These are phyloP conservation scores for Encephalitozoon cuniculi DNA, from an alignment of 371 early-diverging fungal species.

Conservation along the genomic window DNA sequence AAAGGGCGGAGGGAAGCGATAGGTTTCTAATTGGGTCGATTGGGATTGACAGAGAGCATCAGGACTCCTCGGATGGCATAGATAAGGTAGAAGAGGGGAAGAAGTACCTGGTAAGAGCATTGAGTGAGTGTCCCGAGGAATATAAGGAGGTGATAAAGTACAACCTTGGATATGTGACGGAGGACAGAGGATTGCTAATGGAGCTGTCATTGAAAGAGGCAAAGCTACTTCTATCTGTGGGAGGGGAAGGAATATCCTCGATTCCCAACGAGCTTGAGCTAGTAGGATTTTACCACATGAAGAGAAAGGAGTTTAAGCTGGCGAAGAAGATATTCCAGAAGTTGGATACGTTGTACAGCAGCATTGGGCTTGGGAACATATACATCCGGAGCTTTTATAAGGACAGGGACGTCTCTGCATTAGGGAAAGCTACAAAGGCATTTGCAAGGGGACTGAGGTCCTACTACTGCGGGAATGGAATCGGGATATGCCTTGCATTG, in stretches of 20 bases:
- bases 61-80: background rate
- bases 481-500: slow-evolving; percentile 24
- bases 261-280: background rate
- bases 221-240: background rate
- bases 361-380: slow-evolving; percentile 1
- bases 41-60: background rate
- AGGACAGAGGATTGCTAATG: background rate
- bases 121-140: background rate
- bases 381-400: background rate
- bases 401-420: background rate
- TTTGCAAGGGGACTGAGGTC: background rate
- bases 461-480: slow-evolving; percentile 26
- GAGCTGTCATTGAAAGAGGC: background rate
- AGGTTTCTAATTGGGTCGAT: background rate
- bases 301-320: background rate
- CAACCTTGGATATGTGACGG: slow-evolving; percentile 15
- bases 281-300: background rate
- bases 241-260: background rate
- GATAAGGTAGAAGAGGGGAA: background rate
- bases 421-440: background rate
- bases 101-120: background rate
- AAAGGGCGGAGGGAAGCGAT: background rate
- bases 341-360: slow-evolving; percentile 2
- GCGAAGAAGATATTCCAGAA: slow-evolving; percentile 4
- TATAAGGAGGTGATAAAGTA: slow-evolving; percentile 4